Evolutionary conservation across 805 yeast genomes (phyloP).

Genomic region (Sugiyamaella mastotermitis): DNA sequence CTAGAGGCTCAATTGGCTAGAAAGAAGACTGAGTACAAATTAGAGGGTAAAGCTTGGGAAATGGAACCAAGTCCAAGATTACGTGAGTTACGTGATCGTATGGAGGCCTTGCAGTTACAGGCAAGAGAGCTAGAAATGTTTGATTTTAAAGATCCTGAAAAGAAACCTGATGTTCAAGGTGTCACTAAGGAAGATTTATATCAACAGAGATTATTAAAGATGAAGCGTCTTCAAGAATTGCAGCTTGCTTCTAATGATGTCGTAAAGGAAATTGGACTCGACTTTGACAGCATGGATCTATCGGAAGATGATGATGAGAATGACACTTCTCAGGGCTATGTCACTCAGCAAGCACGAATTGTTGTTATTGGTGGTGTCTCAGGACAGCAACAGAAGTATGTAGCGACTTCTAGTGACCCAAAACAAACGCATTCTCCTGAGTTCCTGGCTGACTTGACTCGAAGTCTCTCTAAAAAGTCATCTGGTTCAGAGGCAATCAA

Average conservation of each 20-base stretch:
- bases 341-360: constrained; percentile 20
- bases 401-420: background rate
- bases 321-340: constrained; percentile 16
- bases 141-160: constrained; percentile 71
- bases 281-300: constrained; percentile 1
- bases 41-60: constrained; percentile 36
- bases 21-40: constrained; percentile 35
- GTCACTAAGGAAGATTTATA: constrained; percentile 32
- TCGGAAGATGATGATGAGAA: background rate
- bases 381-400: constrained; percentile 1
- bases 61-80: constrained; percentile 75
- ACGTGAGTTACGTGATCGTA: constrained; percentile 68
- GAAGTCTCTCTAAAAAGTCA: constrained; percentile 2
- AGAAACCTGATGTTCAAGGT: constrained; percentile 34
- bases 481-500: background rate
- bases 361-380: constrained; percentile 19
- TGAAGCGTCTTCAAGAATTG: constrained; percentile 65
- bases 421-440: background rate
- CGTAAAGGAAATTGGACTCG: constrained; percentile 34
- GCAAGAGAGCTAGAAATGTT: constrained; percentile 83
- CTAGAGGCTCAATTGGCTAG: constrained; percentile 30
- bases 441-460: constrained; percentile 12
- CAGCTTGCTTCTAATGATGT: constrained; percentile 62
- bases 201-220: constrained; percentile 52
- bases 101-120: constrained; percentile 79